Conservation (phyloP, 1,139 yeast genomes). For the Zygosaccharomyces sapae region DNA sequence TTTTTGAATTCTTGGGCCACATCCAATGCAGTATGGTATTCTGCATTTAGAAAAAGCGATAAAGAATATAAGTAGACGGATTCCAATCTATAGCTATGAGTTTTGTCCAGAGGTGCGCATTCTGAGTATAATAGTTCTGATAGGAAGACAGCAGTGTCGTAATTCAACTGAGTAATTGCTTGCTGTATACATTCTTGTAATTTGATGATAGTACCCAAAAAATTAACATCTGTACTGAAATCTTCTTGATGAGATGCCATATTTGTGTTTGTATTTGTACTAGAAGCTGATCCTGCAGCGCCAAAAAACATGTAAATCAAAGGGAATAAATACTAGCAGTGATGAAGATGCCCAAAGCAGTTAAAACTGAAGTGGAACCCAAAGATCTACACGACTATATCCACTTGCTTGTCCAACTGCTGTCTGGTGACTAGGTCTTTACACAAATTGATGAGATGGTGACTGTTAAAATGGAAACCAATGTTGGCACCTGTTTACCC, state of each 20-base stretch:
- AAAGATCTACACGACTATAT: background rate
- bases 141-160: conserved; percentile 32
- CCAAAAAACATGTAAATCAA: conserved; percentile 11
- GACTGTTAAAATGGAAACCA: background rate
- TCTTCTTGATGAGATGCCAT: conserved; percentile 9
- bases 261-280: conserved; percentile 9
- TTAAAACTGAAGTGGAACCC: background rate
- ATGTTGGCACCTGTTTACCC: background rate
- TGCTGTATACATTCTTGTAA: conserved; percentile 18
- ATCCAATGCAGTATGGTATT: conserved; percentile 24
- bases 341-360: background rate
- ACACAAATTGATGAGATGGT: conserved; percentile 4
- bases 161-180: conserved; percentile 29
- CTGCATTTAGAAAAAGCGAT: conserved; percentile 27
- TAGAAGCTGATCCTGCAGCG: conserved; percentile 8
- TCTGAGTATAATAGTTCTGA: conserved; percentile 32
- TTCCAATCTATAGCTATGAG: conserved; percentile 21
- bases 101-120: conserved; percentile 21
- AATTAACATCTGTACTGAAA: conserved; percentile 10
- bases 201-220: conserved; percentile 12
- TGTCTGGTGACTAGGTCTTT: background rate
- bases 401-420: background rate
- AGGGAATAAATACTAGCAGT: background rate
- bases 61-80: conserved; percentile 31
- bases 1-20: conserved; percentile 24